phyloP scores from a whole-genome alignment of 169 alveolate genomes.

The Eimeria maxima region DNA sequence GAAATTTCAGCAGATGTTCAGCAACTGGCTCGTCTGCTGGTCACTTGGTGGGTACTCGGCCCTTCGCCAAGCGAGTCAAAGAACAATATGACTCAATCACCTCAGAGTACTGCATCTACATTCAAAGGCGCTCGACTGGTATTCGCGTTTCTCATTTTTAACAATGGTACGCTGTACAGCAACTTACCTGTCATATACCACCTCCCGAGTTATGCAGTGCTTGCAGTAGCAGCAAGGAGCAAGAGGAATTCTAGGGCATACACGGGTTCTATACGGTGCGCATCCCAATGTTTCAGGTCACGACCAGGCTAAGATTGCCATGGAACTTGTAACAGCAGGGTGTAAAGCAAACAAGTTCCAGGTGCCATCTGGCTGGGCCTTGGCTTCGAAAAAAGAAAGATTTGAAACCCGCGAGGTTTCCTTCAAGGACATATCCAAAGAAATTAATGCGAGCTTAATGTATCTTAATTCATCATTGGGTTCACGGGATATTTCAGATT shows the following conservation, averaged over 20 bases:
- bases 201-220: background rate
- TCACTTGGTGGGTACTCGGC: constrained; percentile 63
- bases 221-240: background rate
- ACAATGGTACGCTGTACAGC: constrained; percentile 46
- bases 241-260: background rate
- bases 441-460: constrained; percentile 21
- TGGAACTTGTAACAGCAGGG: constrained; percentile 40
- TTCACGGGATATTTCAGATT: constrained; percentile 13
- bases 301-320: constrained; percentile 59
- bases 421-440: constrained; percentile 16
- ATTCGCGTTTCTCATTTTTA: constrained; percentile 21
- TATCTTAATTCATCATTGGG: constrained; percentile 6
- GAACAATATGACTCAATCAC: background rate
- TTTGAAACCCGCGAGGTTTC: background rate
- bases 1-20: constrained; percentile 52
- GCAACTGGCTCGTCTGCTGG: constrained; percentile 57
- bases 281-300: constrained; percentile 38
- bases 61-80: constrained; percentile 4
- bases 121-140: constrained; percentile 33
- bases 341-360: constrained; percentile 29
- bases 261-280: background rate
- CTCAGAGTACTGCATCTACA: constrained; percentile 17
- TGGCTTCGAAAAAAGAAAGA: background rate
- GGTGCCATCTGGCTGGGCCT: constrained; percentile 48
- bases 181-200: background rate